Percentiles rank a stretch among this genome's conserved stretches.
phyloP scores from a whole-genome alignment of 768 basidiomycete species.

The Tricholoma hemisulphureum region DNA sequence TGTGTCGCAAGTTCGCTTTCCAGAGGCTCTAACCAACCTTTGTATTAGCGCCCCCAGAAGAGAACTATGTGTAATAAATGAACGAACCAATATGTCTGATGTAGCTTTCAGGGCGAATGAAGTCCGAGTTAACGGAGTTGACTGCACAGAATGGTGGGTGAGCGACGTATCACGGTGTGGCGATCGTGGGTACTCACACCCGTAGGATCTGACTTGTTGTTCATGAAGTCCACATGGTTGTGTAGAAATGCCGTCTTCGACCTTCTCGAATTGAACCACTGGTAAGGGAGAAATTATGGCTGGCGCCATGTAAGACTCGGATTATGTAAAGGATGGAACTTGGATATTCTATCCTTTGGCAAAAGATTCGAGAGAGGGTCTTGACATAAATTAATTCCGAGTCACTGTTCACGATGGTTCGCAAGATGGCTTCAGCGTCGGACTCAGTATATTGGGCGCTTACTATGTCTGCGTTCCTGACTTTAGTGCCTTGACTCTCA shows the following conservation, averaged over 20 bases:
- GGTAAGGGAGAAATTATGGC: slow-evolving; percentile 40
- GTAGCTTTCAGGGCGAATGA: slow-evolving; percentile 78
- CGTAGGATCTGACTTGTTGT: slow-evolving; percentile 62
- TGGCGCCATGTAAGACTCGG: slow-evolving; percentile 21
- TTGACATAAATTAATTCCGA: too few species aligned
- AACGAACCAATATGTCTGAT: slow-evolving; percentile 83
- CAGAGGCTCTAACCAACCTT: slow-evolving; percentile 66
- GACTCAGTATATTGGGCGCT: too few species aligned
- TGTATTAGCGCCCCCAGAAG: slow-evolving; percentile 10
- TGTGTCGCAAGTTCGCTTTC: slow-evolving; percentile 89
- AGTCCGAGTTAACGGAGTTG: slow-evolving; percentile 44
- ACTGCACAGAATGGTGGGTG: slow-evolving; percentile 12
- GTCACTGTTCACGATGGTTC: too few species aligned
- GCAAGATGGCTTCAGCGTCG: not conserved
- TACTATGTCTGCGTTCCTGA: too few species aligned
- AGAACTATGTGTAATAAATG: not conserved
- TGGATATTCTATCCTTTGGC: too few species aligned
- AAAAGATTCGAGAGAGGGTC: too few species aligned
- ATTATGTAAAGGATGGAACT: too few species aligned
- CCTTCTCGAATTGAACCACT: slow-evolving; percentile 64
- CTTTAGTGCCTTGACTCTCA: too few species aligned
- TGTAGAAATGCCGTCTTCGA: slow-evolving; percentile 61
- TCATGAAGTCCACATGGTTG: slow-evolving; percentile 65
- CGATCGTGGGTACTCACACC: slow-evolving; percentile 50
- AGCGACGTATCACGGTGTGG: not conserved